These are phyloP conservation scores for Ophiosphaerella herpotricha DNA, from an alignment of 2,329 filamentous ascomycete species.

Conservation along the genomic window DNA sequence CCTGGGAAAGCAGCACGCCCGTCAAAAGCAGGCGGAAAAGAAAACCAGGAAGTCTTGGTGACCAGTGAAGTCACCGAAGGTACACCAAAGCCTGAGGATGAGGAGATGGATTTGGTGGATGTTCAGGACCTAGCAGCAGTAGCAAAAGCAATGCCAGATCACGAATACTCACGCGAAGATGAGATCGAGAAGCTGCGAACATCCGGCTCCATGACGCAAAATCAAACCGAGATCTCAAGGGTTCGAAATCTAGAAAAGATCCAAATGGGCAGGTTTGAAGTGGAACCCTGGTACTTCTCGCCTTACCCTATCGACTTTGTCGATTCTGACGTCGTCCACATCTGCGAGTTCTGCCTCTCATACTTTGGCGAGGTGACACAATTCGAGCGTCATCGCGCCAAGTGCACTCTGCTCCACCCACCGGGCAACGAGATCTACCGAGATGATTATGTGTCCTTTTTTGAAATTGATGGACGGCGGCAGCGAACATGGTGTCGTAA, in stretches of 20 bases:
- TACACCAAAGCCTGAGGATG: constrained; percentile 57
- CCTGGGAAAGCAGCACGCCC: constrained; percentile 53
- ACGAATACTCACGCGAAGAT: constrained; percentile 75
- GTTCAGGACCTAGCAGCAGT: constrained; percentile 57
- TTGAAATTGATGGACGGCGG: constrained; percentile 92
- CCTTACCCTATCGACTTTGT: constrained; percentile 91
- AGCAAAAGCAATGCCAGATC: constrained; percentile 57
- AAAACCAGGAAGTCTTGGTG: constrained; percentile 59
- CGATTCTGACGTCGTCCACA: constrained; percentile 87
- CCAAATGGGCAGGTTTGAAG: constrained; percentile 88
- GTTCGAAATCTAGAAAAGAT: constrained; percentile 94
- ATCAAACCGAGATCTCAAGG: constrained; percentile 92
- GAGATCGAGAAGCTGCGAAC: constrained; percentile 96
- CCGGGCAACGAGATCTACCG: constrained; percentile 98
- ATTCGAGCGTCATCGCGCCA: constrained; percentile 82
- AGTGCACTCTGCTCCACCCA: constrained; percentile 89
- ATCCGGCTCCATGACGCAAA: constrained; percentile 97
- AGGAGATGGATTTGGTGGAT: constrained; percentile 58
- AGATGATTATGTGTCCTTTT: constrained; percentile 91
- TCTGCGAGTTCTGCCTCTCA: constrained; percentile 94
- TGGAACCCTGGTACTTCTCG: constrained; percentile 99
- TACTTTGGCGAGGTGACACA: constrained; percentile 85
- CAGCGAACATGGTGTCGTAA: constrained; percentile 98
- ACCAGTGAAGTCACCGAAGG: constrained; percentile 54
- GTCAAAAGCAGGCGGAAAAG: constrained; percentile 64